A percentile compares a stretch with the other conserved stretches of the same genome.
Conservation (phyloP, 306 rosid genomes). For the Trichosanthes cucumerina region DNA sequence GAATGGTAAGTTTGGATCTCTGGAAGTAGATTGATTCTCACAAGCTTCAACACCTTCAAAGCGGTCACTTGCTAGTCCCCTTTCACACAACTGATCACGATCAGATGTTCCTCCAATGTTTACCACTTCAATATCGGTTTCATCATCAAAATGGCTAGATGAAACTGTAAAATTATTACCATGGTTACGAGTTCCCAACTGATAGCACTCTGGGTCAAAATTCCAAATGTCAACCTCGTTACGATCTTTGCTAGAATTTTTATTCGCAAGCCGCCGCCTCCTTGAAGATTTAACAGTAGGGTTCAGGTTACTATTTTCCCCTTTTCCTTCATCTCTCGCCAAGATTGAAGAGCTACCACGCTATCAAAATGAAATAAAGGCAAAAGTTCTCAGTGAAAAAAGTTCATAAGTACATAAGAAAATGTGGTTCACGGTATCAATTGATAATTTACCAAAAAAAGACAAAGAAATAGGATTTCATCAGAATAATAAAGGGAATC, state of each 20-base stretch:
- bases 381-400: background rate
- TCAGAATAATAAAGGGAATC: background rate
- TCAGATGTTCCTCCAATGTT: slow-evolving; percentile 23
- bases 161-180: slow-evolving; percentile 18
- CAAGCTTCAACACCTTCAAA: slow-evolving; percentile 28
- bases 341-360: slow-evolving; percentile 12
- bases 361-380: background rate
- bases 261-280: slow-evolving; percentile 36
- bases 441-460: background rate
- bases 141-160: slow-evolving; percentile 24
- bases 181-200: slow-evolving; percentile 16
- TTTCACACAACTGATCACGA: slow-evolving; percentile 20
- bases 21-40: slow-evolving; percentile 15
- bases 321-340: slow-evolving; percentile 39
- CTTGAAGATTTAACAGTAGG: slow-evolving; percentile 31
- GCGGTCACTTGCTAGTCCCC: slow-evolving; percentile 17
- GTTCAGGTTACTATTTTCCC: slow-evolving; percentile 12
- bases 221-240: slow-evolving; percentile 23
- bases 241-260: slow-evolving; percentile 9
- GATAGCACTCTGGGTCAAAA: slow-evolving; percentile 21
- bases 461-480: background rate
- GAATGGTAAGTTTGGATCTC: slow-evolving; percentile 15
- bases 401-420: background rate
- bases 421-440: background rate
- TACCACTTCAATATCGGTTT: slow-evolving; percentile 13